Conservation (phyloP, 2,329 filamentous ascomycete genomes). For the Cercospora sesami region DNA sequence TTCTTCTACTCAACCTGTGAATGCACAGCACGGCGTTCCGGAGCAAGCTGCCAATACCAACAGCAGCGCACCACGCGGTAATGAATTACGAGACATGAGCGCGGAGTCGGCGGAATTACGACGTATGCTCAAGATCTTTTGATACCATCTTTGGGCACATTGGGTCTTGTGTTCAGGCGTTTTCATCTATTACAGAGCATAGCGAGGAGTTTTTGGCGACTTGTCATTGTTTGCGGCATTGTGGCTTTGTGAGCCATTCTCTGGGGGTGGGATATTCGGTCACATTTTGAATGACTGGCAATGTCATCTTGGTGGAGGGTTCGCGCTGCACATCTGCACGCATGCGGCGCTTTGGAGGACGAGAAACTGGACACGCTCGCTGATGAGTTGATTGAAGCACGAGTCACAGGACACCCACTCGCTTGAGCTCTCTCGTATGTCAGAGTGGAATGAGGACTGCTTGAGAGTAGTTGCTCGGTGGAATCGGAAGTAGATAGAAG, state of each 20-base stretch:
- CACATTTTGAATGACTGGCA: not conserved
- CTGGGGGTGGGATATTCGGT: not conserved
- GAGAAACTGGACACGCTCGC: not conserved
- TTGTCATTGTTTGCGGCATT: constrained; percentile 4
- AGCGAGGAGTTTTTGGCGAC: constrained; percentile 22
- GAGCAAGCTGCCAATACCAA: constrained; percentile 14
- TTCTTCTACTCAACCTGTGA: constrained; percentile 13
- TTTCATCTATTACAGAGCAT: constrained; percentile 12
- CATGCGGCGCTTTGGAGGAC: constrained; percentile 4
- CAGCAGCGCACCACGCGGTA: constrained; percentile 15
- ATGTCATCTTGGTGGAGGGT: constrained; percentile 7
- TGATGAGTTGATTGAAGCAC: constrained; percentile 2
- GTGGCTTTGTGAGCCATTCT: constrained; percentile 6
- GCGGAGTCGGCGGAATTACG: constrained; percentile 45
- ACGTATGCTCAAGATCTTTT: constrained; percentile 41
- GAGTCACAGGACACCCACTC: constrained; percentile 3
- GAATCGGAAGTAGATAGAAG: constrained; percentile 28
- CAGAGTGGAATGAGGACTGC: not conserved
- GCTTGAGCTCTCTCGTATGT: constrained; percentile 7
- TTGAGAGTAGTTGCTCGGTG: not conserved
- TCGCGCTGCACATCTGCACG: not conserved
- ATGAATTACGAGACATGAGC: constrained; percentile 34
- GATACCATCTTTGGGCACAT: constrained; percentile 21
- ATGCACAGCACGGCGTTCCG: constrained; percentile 22
- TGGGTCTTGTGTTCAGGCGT: constrained; percentile 9